These are phyloP conservation scores for Violaceomyces palustris DNA, from an alignment of 1,284 basidiomycete genomes.

Conservation along the genomic window DNA sequence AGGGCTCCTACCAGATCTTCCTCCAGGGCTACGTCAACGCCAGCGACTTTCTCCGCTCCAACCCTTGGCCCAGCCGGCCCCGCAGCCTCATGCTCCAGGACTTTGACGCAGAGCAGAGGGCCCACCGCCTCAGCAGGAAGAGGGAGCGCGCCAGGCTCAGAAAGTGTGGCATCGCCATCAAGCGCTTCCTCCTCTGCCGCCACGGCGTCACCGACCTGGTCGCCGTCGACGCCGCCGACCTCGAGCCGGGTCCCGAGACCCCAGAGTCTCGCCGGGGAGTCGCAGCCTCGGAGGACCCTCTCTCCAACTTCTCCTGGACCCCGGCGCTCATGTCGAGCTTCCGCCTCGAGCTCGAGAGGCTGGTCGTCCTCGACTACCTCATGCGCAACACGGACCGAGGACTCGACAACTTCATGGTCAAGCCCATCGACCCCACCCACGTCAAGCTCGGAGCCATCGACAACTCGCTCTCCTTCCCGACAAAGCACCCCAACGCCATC, in stretches of 20 bases:
- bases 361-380: conserved; percentile 66
- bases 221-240: too few species aligned
- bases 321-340: conserved; percentile 70
- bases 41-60: conserved; percentile 73
- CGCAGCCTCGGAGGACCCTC: conserved; percentile 10
- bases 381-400: conserved; percentile 71
- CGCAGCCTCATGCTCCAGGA: conserved; percentile 60
- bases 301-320: conserved; percentile 69
- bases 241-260: too few species aligned
- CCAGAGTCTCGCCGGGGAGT: too few species aligned
- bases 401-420: conserved; percentile 55
- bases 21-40: conserved; percentile 80
- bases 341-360: conserved; percentile 76
- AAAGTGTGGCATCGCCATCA: conserved; percentile 39
- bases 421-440: conserved; percentile 7
- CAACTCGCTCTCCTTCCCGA: conserved; percentile 80
- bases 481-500: conserved; percentile 73
- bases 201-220: conserved; percentile 51
- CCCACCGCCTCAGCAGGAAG: conserved; percentile 43
- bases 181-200: conserved; percentile 56
- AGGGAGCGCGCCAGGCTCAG: conserved; percentile 37
- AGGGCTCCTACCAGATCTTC: conserved; percentile 85
- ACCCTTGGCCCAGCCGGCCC: conserved; percentile 81
- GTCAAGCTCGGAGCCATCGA: conserved; percentile 76
- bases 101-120: conserved; percentile 70